A percentile compares a stretch with the other conserved stretches of the same genome.
phyloP scores from a whole-genome alignment of 768 basidiomycete species.

The Gymnopilus dilepis region DNA sequence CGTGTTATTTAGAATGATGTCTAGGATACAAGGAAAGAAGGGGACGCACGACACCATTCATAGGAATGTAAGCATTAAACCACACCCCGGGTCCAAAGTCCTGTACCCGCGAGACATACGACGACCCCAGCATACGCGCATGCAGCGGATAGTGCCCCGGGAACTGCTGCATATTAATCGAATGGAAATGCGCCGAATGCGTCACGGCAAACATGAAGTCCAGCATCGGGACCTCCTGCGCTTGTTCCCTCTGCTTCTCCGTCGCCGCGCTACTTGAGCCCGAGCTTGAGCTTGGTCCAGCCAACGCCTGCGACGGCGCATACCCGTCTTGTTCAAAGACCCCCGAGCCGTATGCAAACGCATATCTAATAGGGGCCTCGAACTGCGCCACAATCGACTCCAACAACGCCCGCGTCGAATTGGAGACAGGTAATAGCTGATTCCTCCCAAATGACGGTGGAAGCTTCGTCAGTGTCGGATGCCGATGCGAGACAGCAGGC shows the following conservation, averaged over 20 bases:
- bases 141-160: slow-evolving; percentile 91
- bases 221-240: slow-evolving; percentile 71
- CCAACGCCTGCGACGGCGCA: slow-evolving; percentile 22
- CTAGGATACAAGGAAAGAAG: slow-evolving; percentile 26
- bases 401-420: slow-evolving; percentile 78
- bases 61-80: slow-evolving; percentile 92
- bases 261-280: not conserved
- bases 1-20: slow-evolving; percentile 5
- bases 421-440: slow-evolving; percentile 79
- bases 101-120: slow-evolving; percentile 81
- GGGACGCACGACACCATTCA: slow-evolving; percentile 79
- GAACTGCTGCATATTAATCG: slow-evolving; percentile 91
- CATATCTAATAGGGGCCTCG: slow-evolving; percentile 92
- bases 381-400: slow-evolving; percentile 83
- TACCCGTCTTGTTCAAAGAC: slow-evolving; percentile 95
- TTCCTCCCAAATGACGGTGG: slow-evolving; percentile 81
- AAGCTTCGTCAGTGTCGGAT: slow-evolving; percentile 51
- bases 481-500: slow-evolving; percentile 42
- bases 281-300: not conserved
- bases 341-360: slow-evolving; percentile 96
- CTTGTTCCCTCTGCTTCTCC: slow-evolving; percentile 29
- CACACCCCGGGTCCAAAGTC: slow-evolving; percentile 85
- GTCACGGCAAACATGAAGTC: slow-evolving; percentile 98
- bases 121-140: slow-evolving; percentile 83
- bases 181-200: slow-evolving; percentile 92